These are phyloP conservation scores for Mycena vulgaris DNA, from an alignment of 768 basidiomycete species.

Conservation along the genomic window DNA sequence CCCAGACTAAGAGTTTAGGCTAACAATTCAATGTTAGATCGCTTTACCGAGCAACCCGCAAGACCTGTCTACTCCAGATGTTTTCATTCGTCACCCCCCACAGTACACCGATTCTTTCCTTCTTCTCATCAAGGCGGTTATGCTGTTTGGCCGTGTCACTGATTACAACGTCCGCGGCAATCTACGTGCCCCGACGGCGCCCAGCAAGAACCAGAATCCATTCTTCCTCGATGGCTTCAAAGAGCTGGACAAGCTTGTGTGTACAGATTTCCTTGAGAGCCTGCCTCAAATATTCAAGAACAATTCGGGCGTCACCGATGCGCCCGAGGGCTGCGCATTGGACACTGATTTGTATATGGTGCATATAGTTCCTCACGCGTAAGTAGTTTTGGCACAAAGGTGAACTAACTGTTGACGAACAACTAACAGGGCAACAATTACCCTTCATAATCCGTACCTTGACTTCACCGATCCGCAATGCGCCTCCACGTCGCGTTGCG, in stretches of 20 bases:
- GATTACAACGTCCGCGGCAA: slow-evolving; percentile 87
- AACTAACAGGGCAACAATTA: slow-evolving; percentile 82
- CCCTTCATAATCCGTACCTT: slow-evolving; percentile 88
- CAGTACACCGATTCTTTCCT: slow-evolving; percentile 88
- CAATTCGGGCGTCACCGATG: slow-evolving; percentile 73
- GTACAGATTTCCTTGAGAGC: slow-evolving; percentile 76
- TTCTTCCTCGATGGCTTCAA: slow-evolving; percentile 77
- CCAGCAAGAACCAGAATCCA: slow-evolving; percentile 82
- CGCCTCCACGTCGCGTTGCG: slow-evolving; percentile 79
- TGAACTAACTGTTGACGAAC: slow-evolving; percentile 33
- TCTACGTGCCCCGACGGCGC: slow-evolving; percentile 74
- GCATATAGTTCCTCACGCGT: slow-evolving; percentile 90
- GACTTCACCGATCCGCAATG: slow-evolving; percentile 79
- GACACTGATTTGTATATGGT: slow-evolving; percentile 93
- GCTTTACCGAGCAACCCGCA: slow-evolving; percentile 83
- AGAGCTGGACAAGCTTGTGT: slow-evolving; percentile 79
- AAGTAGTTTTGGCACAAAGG: slow-evolving; percentile 49
- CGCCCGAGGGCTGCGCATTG: slow-evolving; percentile 69
- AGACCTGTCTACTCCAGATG: slow-evolving; percentile 71
- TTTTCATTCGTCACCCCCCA: slow-evolving; percentile 80
- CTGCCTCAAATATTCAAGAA: slow-evolving; percentile 79
- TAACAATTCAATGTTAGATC: slow-evolving; percentile 55
- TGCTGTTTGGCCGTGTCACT: slow-evolving; percentile 89
- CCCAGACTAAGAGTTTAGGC: slow-evolving; percentile 2
- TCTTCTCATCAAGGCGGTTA: slow-evolving; percentile 85